A percentile compares a stretch with the other conserved stretches of the same genome.
Conservation (phyloP, 495 filamentous ascomycete species). For the Pyronema domesticum region DNA sequence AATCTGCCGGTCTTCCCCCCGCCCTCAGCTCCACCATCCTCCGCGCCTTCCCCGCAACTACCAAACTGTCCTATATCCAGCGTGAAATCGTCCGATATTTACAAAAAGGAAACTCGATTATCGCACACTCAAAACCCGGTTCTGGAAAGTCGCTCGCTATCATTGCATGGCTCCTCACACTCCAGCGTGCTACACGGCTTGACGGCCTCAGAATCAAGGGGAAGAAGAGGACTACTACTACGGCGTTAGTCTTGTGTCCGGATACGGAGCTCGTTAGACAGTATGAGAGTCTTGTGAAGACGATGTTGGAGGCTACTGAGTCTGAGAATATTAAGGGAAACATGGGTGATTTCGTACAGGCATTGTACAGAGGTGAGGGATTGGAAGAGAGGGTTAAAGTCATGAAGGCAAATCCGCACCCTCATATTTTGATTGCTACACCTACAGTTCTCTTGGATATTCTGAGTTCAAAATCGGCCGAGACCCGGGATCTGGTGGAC, state of each 20-base stretch:
- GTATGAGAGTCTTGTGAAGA: slow-evolving; percentile 12
- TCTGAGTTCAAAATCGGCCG: slow-evolving; percentile 6
- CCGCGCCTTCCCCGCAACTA: slow-evolving; percentile 13
- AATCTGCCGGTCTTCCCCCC: slow-evolving; percentile 12
- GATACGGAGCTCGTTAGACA: slow-evolving; percentile 18
- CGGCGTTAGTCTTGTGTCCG: slow-evolving; percentile 18
- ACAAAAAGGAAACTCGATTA: slow-evolving; percentile 13
- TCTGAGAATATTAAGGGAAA: slow-evolving; percentile 7
- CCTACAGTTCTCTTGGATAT: slow-evolving; percentile 17
- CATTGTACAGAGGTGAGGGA: slow-evolving; percentile 9
- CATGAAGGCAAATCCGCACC: slow-evolving; percentile 9
- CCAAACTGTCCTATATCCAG: slow-evolving; percentile 12
- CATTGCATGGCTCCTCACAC: slow-evolving; percentile 16
- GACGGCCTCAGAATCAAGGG: not conserved
- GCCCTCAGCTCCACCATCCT: slow-evolving; percentile 11
- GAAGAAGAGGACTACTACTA: slow-evolving; percentile 7
- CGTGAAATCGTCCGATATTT: slow-evolving; percentile 11
- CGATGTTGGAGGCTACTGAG: slow-evolving; percentile 10
- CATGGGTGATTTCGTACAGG: slow-evolving; percentile 14
- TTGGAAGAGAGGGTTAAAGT: slow-evolving; percentile 8
- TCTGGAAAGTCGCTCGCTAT: slow-evolving; percentile 23
- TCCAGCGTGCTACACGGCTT: slow-evolving; percentile 9
- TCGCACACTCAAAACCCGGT: slow-evolving; percentile 10
- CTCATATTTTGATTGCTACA: slow-evolving; percentile 21
- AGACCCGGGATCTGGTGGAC: slow-evolving; percentile 12